Evolutionary conservation across 352 stramenopile genomes (phyloP).

Genomic region (Phytophthora melonis): DNA sequence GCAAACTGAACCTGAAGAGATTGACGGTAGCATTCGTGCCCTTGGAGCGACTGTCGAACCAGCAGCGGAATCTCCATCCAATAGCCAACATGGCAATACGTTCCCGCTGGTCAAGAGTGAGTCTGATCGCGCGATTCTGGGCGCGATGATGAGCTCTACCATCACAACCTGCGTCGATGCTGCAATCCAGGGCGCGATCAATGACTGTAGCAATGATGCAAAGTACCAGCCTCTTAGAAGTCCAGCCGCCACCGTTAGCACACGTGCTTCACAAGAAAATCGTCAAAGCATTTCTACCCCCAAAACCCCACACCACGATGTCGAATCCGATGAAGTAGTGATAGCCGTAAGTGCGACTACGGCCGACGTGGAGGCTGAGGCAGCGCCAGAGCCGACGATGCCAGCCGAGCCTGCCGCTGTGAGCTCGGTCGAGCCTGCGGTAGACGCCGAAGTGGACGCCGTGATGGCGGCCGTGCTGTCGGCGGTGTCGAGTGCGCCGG

Average conservation of each 20-base stretch:
- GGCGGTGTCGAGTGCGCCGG: background rate
- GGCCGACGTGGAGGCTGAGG: background rate
- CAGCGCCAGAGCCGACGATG: background rate
- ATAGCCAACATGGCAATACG: background rate
- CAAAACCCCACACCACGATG: too few relatives aligned
- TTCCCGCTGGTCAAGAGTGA: constrained; percentile 26
- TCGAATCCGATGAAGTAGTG: too few relatives aligned
- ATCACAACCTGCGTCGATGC: constrained; percentile 29
- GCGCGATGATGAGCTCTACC: constrained; percentile 31
- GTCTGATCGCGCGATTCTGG: constrained; percentile 38
- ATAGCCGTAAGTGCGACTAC: background rate
- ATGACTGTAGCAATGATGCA: constrained; percentile 30
- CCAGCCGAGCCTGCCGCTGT: background rate
- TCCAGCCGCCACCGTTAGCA: background rate
- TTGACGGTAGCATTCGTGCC: background rate
- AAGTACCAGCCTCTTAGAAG: background rate
- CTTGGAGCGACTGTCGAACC: background rate
- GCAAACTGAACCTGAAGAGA: background rate
- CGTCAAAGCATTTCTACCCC: too few relatives aligned
- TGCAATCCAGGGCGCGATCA: constrained; percentile 21
- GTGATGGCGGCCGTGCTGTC: constrained; percentile 8
- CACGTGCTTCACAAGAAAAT: background rate
- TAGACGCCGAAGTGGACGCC: too few relatives aligned
- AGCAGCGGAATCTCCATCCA: background rate
- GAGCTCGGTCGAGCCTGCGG: background rate